Evolutionary conservation across 2,329 filamentous ascomycete genomes (phyloP).

Genomic region (Kalaharituber pfeilii): DNA sequence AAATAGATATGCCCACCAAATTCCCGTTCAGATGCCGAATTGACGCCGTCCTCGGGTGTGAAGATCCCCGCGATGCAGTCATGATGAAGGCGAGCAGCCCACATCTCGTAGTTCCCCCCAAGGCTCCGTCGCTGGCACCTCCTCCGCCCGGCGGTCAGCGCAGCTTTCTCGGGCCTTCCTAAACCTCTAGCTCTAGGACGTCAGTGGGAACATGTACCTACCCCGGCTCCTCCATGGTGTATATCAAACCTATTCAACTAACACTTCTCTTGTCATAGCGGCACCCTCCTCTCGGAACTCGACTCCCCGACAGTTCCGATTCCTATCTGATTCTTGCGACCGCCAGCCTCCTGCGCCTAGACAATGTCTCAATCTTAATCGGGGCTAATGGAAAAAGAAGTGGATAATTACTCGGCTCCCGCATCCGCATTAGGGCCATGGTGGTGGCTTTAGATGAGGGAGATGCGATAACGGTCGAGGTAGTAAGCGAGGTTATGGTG

Average conservation of each 20-base stretch:
- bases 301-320: conserved; percentile 53
- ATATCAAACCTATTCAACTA: neutral
- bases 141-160: conserved; percentile 71
- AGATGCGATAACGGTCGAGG: conserved; percentile 54
- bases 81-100: conserved; percentile 38
- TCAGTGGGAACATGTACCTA: conserved; percentile 67
- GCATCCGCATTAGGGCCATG: conserved; percentile 61
- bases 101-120: conserved; percentile 55
- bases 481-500: conserved; percentile 37
- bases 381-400: no score
- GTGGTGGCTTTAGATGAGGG: conserved; percentile 73
- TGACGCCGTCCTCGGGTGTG: conserved; percentile 59
- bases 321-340: conserved; percentile 75
- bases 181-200: conserved; percentile 58
- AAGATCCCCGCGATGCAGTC: conserved; percentile 57
- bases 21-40: conserved; percentile 58
- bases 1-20: conserved; percentile 83
- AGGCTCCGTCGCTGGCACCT: conserved; percentile 74
- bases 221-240: neutral
- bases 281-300: conserved; percentile 70
- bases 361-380: no score
- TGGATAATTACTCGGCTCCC: conserved; percentile 44
- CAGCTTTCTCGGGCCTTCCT: conserved; percentile 67
- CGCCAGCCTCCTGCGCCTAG: conserved; percentile 65
- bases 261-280: conserved; percentile 23